These are phyloP conservation scores for Linnemannia zychae DNA, from an alignment of 192 early-diverging fungal species.

Conservation along the genomic window DNA sequence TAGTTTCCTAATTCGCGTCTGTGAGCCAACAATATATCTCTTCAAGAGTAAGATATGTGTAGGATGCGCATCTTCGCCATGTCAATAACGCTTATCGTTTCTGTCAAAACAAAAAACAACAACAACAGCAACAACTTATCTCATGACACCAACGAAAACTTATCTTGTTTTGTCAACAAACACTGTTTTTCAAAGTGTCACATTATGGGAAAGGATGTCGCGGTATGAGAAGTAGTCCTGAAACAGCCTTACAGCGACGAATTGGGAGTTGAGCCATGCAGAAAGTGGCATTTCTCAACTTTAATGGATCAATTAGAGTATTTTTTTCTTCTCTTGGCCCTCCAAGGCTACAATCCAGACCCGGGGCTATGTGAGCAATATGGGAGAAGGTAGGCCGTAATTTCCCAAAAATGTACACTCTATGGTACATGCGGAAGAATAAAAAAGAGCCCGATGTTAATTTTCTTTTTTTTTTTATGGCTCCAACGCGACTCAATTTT, in stretches of 20 bases:
- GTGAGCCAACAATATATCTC: slow-evolving; percentile 15
- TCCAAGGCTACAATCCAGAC: slow-evolving; percentile 15
- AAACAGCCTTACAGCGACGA: not conserved
- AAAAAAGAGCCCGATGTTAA: slow-evolving; percentile 7
- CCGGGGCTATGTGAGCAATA: slow-evolving; percentile 16
- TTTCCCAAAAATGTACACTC: slow-evolving; percentile 11
- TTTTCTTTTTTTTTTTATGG: not conserved
- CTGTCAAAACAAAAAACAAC: not conserved
- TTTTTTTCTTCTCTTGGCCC: too few species aligned
- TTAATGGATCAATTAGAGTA: slow-evolving; percentile 3
- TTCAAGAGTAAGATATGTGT: slow-evolving; percentile 6
- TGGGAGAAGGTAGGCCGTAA: not conserved
- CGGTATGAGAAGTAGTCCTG: not conserved
- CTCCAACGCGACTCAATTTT: not conserved
- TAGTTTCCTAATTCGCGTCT: slow-evolving; percentile 7
- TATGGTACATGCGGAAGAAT: not conserved
- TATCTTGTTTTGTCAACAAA: slow-evolving; percentile 21
- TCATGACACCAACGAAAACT: slow-evolving; percentile 3
- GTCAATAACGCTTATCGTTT: slow-evolving; percentile 7
- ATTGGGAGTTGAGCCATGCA: not conserved
- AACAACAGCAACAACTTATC: too few species aligned
- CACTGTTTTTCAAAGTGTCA: not conserved
- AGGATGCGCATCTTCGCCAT: slow-evolving; percentile 9
- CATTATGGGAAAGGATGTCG: not conserved
- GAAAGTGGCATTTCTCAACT: slow-evolving; percentile 5